Conservation (phyloP, 768 basidiomycete genomes). For the Lactifluus piperatus region DNA sequence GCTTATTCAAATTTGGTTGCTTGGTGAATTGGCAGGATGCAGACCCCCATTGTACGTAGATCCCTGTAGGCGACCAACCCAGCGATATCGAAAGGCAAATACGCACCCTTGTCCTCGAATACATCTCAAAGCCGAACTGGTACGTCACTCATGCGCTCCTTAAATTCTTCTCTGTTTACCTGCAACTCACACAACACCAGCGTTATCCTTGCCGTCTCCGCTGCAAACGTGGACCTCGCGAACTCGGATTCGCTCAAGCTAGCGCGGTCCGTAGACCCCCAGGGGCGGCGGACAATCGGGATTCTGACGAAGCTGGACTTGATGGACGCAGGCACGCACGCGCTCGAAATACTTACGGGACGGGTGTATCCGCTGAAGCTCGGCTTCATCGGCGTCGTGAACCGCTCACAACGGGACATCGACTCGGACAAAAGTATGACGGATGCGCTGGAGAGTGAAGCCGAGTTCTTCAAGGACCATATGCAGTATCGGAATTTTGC, state of each 20-base stretch:
- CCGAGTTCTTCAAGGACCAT: conserved; percentile 87
- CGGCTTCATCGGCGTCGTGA: conserved; percentile 97
- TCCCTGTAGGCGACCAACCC: conserved; percentile 94
- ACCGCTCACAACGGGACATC: conserved; percentile 97
- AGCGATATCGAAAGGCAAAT: conserved; percentile 98
- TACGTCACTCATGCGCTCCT: conserved; percentile 29
- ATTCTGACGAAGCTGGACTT: conserved; percentile 96
- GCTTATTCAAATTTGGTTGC: neutral
- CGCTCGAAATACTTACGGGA: conserved; percentile 90
- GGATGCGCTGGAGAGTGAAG: conserved; percentile 78
- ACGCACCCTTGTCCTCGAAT: conserved; percentile 87
- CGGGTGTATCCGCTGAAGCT: conserved; percentile 97
- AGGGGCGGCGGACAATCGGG: conserved; percentile 93
- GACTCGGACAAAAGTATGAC: conserved; percentile 76
- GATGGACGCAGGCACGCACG: conserved; percentile 99
- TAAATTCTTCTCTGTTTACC: neutral
- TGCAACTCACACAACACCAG: conserved; percentile 30
- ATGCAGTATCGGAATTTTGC: conserved; percentile 91
- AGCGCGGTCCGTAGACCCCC: conserved; percentile 90
- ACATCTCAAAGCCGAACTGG: conserved; percentile 96
- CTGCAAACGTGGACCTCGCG: conserved; percentile 97
- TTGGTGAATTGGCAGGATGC: neutral
- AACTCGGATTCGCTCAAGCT: conserved; percentile 98
- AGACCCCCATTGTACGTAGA: conserved; percentile 35
- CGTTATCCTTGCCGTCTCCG: conserved; percentile 93